Evolutionary conservation across 2,329 filamentous ascomycete genomes (phyloP).

Genomic region (Colletotrichum limetticola): DNA sequence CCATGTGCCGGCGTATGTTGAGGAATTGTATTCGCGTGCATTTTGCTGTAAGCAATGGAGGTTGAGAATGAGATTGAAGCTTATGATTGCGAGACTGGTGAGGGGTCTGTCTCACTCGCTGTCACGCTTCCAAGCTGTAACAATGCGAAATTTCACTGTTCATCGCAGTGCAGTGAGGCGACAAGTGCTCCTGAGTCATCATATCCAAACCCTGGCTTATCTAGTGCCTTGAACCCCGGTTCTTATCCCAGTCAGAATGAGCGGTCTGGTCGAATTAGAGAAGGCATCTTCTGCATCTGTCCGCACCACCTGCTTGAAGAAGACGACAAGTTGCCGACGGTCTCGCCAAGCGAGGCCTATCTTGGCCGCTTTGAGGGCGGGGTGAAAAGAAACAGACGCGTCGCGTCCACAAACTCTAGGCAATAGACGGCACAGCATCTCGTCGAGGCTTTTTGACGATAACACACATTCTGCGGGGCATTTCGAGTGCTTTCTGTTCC

Average conservation of each 20-base stretch:
- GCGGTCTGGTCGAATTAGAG: not conserved
- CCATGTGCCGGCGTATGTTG: too few relatives aligned
- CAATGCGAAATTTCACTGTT: slow-evolving; percentile 7
- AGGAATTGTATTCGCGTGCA: not conserved
- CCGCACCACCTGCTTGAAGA: slow-evolving; percentile 25
- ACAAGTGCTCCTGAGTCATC: not conserved
- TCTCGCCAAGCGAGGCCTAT: not conserved
- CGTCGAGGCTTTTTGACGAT: not conserved
- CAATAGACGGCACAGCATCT: not conserved
- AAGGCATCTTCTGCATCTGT: slow-evolving; percentile 2
- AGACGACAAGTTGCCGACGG: not conserved
- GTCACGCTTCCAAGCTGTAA: not conserved
- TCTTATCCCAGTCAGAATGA: not conserved
- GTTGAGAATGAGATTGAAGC: not conserved
- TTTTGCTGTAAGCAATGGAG: not conserved
- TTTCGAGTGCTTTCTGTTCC: not conserved
- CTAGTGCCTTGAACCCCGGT: not conserved
- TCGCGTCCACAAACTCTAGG: slow-evolving; percentile 17
- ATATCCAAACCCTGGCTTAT: not conserved
- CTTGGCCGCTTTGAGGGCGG: not conserved
- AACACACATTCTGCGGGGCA: not conserved
- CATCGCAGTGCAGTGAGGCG: not conserved
- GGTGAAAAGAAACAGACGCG: slow-evolving; percentile 24
- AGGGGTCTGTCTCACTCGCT: not conserved
- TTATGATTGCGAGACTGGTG: not conserved